Base-by-base conservation (phyloP, 257 asterid species). In the Capsicum chinense region DNA sequence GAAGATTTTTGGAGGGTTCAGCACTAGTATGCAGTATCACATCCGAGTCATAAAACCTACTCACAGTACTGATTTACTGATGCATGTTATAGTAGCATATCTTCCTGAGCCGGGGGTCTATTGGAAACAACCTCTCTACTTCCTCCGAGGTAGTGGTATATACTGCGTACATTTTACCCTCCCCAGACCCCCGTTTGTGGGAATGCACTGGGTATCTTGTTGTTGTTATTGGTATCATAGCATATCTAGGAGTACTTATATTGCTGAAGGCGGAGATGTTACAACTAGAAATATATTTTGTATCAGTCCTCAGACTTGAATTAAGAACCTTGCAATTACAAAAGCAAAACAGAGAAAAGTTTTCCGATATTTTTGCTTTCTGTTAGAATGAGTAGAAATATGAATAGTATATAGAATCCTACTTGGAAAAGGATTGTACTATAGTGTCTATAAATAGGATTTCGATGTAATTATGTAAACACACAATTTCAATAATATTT, bases 21-120 rank as follows among this genome's bases (percentile, higher is more conserved):
- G 60, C 50, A 78, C 60, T 78, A 78, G 82, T 78, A 78, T 54
- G 66, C 48, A 52, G 60, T 78, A 54, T 74, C 81, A 74, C 81
- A 74, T 74, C 81, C 6, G 7, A 50, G 62, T 21, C 47, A 21
- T 50, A 74, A 74, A 74, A 74, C 62, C 62, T 50, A 50, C 47
- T 74, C 81, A 15, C 60, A 50, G 1, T 47, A 21, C 62, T 74
- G 47, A 26, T 74, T 21, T 74, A 52, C 14, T 74, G 47, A 74
- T 74, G 62, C 13, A 52, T 52, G 81, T 21, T 50, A 74, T 26
- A 19, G 33, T 74, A 21, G 21, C 21, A 21, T 21, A 21, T 21
- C 21, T 21, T 21, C 21, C 21, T 21, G 21, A 21, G 21, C 21
- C 21, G 21, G 21, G 21, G 21, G 21, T 21, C 21, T 21, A 21